phyloP scores from a whole-genome alignment of 2,329 filamentous ascomycete genomes.

The Niveomyces coronatus region DNA sequence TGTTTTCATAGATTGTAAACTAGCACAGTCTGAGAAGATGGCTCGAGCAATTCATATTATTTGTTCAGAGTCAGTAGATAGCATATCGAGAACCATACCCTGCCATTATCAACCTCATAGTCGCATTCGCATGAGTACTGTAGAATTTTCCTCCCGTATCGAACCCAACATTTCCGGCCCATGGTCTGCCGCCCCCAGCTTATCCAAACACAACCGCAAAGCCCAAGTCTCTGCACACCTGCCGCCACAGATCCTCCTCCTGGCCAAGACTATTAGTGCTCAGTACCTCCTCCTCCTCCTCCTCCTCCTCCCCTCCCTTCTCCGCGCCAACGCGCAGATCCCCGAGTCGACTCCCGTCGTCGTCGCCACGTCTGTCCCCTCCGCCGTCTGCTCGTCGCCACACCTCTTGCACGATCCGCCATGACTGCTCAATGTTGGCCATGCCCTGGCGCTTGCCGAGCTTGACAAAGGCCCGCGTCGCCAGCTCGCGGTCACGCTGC shows the following conservation, averaged over 20 bases:
- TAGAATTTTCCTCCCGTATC: no score
- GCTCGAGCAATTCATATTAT: no score
- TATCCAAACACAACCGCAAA: conserved; percentile 50
- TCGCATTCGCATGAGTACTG: no score
- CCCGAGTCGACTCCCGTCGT: no score
- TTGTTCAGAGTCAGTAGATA: no score
- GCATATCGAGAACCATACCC: no score
- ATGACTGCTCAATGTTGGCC: conserved; percentile 52
- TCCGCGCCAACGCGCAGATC: conserved; percentile 7
- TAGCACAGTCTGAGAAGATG: no score
- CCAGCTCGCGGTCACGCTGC: conserved; percentile 38
- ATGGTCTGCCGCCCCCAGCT: no score
- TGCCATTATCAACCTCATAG: no score
- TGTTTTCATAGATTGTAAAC: no score
- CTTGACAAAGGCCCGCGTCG: conserved; percentile 39
- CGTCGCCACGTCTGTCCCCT: neutral
- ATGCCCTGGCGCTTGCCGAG: conserved; percentile 51
- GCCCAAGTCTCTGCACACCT: conserved; percentile 47
- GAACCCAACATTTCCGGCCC: no score
- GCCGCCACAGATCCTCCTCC: conserved; percentile 39
- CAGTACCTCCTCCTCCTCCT: conserved; percentile 13
- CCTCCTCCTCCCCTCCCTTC: conserved; percentile 10
- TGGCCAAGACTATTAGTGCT: neutral
- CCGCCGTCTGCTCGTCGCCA: conserved; percentile 42
- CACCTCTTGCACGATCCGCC: conserved; percentile 50